These are phyloP conservation scores for Ehretia macrophylla DNA, from an alignment of 257 asterid genomes.

Conservation along the genomic window DNA sequence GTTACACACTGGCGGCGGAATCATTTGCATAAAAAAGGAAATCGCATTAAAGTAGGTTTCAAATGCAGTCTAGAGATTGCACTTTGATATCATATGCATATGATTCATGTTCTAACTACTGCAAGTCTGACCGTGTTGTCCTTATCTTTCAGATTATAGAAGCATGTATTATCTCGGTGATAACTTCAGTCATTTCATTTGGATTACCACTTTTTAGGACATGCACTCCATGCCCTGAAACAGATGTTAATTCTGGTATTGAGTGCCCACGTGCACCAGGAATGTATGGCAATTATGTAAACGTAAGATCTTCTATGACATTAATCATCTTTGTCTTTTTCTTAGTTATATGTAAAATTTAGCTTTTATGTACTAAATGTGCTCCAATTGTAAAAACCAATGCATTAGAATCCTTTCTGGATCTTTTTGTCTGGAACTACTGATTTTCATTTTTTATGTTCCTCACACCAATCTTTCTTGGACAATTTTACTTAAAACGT, in stretches of 20 bases:
- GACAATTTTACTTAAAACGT: too few species aligned
- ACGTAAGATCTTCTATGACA: slow-evolving; percentile 48
- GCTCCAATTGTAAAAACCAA: too few species aligned
- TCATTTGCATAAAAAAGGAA: slow-evolving; percentile 90
- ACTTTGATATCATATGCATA: neutral
- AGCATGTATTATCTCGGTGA: slow-evolving; percentile 79
- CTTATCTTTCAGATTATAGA: slow-evolving; percentile 63
- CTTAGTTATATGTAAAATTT: slow-evolving; percentile 4
- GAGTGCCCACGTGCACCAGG: slow-evolving; percentile 99
- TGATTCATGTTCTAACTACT: neutral
- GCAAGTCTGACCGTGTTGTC: slow-evolving; percentile 14
- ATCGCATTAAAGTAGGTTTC: slow-evolving; percentile 72
- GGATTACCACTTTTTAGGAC: slow-evolving; percentile 85
- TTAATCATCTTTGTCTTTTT: slow-evolving; percentile 7
- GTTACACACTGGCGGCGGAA: slow-evolving; percentile 86
- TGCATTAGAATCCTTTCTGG: too few species aligned
- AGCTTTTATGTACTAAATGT: slow-evolving; percentile 2
- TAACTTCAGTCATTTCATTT: slow-evolving; percentile 84
- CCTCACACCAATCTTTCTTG: too few species aligned
- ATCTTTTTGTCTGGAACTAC: too few species aligned
- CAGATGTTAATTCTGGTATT: slow-evolving; percentile 67
- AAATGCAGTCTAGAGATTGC: slow-evolving; percentile 9
- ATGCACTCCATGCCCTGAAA: slow-evolving; percentile 95
- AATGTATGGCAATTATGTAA: slow-evolving; percentile 96
- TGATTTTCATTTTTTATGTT: too few species aligned